phyloP scores from a whole-genome alignment of 2,329 filamentous ascomycete genomes.

The Microcyclosporella mali region DNA sequence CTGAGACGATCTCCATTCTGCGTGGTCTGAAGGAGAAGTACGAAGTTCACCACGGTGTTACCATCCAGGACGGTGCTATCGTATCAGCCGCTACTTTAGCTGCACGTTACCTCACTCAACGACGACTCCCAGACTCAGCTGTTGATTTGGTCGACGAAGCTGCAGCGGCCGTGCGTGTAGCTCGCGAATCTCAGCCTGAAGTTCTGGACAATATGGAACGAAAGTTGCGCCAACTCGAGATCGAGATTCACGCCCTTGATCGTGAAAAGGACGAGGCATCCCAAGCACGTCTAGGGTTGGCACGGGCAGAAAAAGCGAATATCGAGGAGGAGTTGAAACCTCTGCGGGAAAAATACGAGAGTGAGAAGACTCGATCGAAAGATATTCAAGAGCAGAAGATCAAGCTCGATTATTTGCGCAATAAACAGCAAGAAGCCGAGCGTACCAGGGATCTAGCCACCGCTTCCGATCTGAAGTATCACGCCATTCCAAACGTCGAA shows the following conservation, averaged over 20 bases:
- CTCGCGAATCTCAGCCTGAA: slow-evolving; percentile 92
- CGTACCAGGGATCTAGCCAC: slow-evolving; percentile 76
- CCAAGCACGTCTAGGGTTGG: slow-evolving; percentile 70
- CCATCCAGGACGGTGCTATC: slow-evolving; percentile 87
- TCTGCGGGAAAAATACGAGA: slow-evolving; percentile 90
- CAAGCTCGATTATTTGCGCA: slow-evolving; percentile 85
- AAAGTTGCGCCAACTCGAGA: slow-evolving; percentile 81
- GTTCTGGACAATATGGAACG: slow-evolving; percentile 91
- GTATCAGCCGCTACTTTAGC: slow-evolving; percentile 88
- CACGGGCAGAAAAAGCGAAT: slow-evolving; percentile 86
- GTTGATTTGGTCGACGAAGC: slow-evolving; percentile 96
- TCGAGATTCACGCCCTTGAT: slow-evolving; percentile 91
- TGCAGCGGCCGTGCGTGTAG: slow-evolving; percentile 90
- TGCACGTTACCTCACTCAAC: slow-evolving; percentile 83
- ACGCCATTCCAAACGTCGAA: slow-evolving; percentile 91
- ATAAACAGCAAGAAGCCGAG: slow-evolving; percentile 90
- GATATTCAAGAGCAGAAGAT: slow-evolving; percentile 65
- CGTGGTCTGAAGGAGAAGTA: slow-evolving; percentile 97
- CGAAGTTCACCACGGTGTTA: slow-evolving; percentile 96
- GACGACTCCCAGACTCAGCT: slow-evolving; percentile 89
- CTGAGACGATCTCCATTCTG: slow-evolving; percentile 94
- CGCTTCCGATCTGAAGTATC: slow-evolving; percentile 92
- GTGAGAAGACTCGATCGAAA: slow-evolving; percentile 68
- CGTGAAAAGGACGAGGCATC: slow-evolving; percentile 94
- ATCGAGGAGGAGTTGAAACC: slow-evolving; percentile 89